phyloP scores from a whole-genome alignment of 2,329 filamentous ascomycete species.

The Niveomyces coronatus region DNA sequence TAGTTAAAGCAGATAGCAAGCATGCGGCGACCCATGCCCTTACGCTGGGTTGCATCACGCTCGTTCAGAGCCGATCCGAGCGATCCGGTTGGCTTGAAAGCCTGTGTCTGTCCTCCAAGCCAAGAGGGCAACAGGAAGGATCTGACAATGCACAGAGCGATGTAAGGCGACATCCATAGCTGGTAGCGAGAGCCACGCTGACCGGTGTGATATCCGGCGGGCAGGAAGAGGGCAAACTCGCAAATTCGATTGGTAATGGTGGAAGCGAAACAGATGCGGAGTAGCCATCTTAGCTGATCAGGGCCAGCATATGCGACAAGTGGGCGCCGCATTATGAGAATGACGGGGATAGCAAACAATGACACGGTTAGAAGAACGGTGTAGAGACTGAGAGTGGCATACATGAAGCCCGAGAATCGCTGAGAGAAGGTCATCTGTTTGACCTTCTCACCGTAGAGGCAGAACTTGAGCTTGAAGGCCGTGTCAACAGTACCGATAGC shows the following conservation, averaged over 20 bases:
- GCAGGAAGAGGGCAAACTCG: constrained; percentile 48
- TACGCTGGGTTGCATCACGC: constrained; percentile 39
- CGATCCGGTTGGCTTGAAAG: constrained; percentile 52
- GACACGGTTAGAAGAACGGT: constrained; percentile 44
- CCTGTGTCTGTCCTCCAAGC: constrained; percentile 48
- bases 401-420: constrained; percentile 49
- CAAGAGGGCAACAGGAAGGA: constrained; percentile 48
- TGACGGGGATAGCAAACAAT: constrained; percentile 48
- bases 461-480: constrained; percentile 50
- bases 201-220: constrained; percentile 48
- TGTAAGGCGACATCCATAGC: constrained; percentile 54
- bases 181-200: constrained; percentile 46
- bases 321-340: constrained; percentile 44
- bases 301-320: constrained; percentile 45
- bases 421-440: constrained; percentile 44
- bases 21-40: constrained; percentile 43
- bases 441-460: constrained; percentile 42
- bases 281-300: constrained; percentile 47
- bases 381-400: constrained; percentile 44
- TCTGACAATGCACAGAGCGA: constrained; percentile 45
- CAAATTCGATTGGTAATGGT: constrained; percentile 42
- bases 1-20: constrained; percentile 45
- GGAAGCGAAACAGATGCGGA: constrained; percentile 43
- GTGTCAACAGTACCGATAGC: constrained; percentile 47
- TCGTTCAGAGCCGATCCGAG: constrained; percentile 46